phyloP scores from a whole-genome alignment of 176 grass and related monocot species.

The Alopecurus myosuroides region DNA sequence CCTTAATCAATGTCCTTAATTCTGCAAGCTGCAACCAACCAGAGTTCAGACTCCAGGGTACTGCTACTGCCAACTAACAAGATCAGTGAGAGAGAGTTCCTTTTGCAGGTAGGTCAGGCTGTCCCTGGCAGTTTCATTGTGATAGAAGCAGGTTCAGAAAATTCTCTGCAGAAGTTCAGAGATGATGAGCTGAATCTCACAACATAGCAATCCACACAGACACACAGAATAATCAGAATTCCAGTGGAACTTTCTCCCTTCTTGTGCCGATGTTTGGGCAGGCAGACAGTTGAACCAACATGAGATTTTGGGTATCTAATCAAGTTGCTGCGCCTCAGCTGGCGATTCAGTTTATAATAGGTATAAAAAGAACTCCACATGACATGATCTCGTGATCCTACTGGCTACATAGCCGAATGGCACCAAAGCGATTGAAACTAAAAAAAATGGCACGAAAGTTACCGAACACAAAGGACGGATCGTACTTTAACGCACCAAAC shows the following conservation, averaged over 20 bases:
- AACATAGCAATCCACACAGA: background rate
- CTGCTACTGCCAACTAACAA: background rate
- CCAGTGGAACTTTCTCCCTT: background rate
- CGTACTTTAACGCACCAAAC: background rate
- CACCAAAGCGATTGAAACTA: background rate
- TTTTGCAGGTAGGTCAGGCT: background rate
- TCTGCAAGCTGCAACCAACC: background rate
- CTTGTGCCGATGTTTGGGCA: background rate
- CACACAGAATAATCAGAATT: too few species aligned
- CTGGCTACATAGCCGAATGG: background rate
- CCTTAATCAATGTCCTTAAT: constrained; percentile 9
- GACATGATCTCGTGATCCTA: constrained; percentile 6
- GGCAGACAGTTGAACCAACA: background rate
- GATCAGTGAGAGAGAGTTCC: background rate
- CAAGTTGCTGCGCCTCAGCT: background rate
- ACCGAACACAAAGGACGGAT: background rate
- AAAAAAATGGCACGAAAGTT: background rate
- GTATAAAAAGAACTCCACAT: background rate
- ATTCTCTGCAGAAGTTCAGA: background rate
- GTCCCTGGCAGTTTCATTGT: background rate
- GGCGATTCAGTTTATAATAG: background rate
- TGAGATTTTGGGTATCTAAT: background rate
- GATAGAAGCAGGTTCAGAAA: background rate
- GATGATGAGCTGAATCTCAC: background rate
- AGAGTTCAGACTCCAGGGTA: background rate